Base-by-base conservation (phyloP, 331 rosid genomes). In the Rosa hybrid region DNA sequence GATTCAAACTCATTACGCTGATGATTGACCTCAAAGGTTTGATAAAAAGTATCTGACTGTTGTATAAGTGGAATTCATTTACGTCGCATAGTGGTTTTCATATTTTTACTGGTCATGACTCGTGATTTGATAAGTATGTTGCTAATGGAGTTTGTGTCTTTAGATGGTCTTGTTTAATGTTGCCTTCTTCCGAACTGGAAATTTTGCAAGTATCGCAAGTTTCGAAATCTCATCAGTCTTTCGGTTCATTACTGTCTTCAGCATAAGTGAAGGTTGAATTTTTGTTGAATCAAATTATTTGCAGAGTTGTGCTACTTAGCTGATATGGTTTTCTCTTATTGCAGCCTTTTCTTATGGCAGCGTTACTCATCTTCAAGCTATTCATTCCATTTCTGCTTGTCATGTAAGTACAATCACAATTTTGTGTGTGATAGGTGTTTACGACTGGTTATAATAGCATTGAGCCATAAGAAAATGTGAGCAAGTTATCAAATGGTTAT, bases 301-400 rank as follows among this genome's bases (percentile, higher is more conserved):
- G 17, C 68, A 65, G 54, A 78, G 50, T 70, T 71, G 73, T 49
- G 41, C 76, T 78, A 56, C 78, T 90, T 74, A 63, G 76, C 79
- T 81, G 80, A 88, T 76, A 72, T 63, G 12, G 60, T 68, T 83
- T 53, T 51, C 69, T 81, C 62, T 41, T 68, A 23, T 80, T 84
- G 85, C 95, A 94, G 98, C 98, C 97, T n/a, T 94, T 91, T 81
- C 90, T 94, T 77, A 94, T 94, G 98, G 91, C 98, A 62, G 90
- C 98, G 30, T 89, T 94, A 49, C 97, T 94, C 39, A 89, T 94
- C 83, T 90, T 90, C 92, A 94, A 94, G 92, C 81, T 94, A 80
- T 86, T 88, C 84, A 94, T 94, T 81, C 97, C 97, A 53, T 91
- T 94, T 90, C 81, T 91, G 88, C 92, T 91, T 59, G 97, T 94